phyloP scores from a whole-genome alignment of 345 rosid genomes.

The Populus euphratica region DNA sequence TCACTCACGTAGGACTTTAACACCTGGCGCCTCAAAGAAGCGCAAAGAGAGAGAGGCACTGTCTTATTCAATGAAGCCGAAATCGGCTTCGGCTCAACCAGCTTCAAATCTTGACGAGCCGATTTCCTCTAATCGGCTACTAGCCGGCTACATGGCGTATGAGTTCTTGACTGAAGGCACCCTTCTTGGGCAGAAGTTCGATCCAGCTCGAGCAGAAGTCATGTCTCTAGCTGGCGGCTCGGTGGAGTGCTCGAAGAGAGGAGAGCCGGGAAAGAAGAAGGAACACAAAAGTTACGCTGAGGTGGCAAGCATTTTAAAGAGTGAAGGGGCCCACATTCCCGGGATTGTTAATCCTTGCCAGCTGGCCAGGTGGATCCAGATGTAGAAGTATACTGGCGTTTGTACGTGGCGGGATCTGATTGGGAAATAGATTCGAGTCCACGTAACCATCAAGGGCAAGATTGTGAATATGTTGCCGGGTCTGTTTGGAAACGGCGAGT shows the following conservation, averaged over 20 bases:
- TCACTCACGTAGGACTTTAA: conserved; percentile 28
- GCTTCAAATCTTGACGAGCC: conserved; percentile 12
- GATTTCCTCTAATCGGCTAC: conserved; percentile 35
- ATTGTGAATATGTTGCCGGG: not conserved
- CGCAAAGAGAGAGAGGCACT: conserved; percentile 47
- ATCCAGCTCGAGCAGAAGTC: conserved; percentile 33
- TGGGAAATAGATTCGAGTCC: conserved; percentile 2
- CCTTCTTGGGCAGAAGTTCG: conserved; percentile 45
- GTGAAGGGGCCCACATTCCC: conserved; percentile 54
- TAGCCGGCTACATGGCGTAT: conserved; percentile 74
- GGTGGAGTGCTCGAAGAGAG: conserved; percentile 3
- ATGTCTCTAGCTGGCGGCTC: conserved; percentile 19
- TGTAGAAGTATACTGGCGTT: conserved; percentile 25
- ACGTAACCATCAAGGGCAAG: not conserved
- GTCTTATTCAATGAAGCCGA: conserved; percentile 12
- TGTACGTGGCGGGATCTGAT: conserved; percentile 5
- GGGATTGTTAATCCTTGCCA: conserved; percentile 72
- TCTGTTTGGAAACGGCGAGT: not conserved
- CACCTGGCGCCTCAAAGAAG: conserved; percentile 46
- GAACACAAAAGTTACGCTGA: conserved; percentile 43
- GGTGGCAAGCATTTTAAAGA: conserved; percentile 63
- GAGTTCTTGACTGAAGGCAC: conserved; percentile 63
- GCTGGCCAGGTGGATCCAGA: conserved; percentile 65
- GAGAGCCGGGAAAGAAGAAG: conserved; percentile 15
- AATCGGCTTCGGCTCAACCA: conserved; percentile 15